Evolutionary conservation across 2,329 filamentous ascomycete species (phyloP).

Genomic region (Cryphonectria japonica): DNA sequence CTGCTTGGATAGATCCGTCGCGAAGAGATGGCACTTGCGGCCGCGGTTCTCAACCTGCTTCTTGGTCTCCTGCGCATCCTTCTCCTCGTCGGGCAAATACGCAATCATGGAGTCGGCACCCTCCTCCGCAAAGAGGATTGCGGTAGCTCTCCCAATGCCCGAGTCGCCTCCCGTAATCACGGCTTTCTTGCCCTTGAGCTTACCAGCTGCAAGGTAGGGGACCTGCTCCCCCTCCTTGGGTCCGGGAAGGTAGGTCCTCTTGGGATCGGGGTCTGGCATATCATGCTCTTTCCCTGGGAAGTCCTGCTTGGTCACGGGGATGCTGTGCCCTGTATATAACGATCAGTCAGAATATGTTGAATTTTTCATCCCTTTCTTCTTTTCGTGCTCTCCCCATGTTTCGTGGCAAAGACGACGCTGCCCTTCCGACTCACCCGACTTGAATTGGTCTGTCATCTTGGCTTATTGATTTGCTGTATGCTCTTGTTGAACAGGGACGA

Average conservation of each 20-base stretch:
- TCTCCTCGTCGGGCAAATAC: conserved; percentile 75
- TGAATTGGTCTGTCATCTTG: conserved; percentile 41
- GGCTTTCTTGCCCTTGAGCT: conserved; percentile 74
- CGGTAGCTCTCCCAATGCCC: conserved; percentile 76
- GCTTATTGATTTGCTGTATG: background rate
- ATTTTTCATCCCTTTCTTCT: background rate
- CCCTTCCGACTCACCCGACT: conserved; percentile 36
- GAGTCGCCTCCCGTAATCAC: conserved; percentile 82
- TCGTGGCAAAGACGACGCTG: conserved; percentile 4
- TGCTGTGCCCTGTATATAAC: conserved; percentile 40
- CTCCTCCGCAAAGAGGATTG: conserved; percentile 80
- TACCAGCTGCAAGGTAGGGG: conserved; percentile 74
- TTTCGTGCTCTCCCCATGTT: too few relatives aligned
- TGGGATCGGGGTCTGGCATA: conserved; percentile 61
- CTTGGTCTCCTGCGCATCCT: conserved; percentile 77
- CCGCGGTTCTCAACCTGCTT: conserved; percentile 69
- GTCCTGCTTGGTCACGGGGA: conserved; percentile 46
- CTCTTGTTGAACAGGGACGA: background rate
- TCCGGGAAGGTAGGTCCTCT: conserved; percentile 26
- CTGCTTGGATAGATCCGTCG: conserved; percentile 66
- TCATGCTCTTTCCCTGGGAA: conserved; percentile 49
- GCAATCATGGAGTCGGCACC: conserved; percentile 74
- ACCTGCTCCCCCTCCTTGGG: conserved; percentile 66
- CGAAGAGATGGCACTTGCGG: conserved; percentile 64
- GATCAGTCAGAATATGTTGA: background rate